Percentiles rank a stretch among this genome's conserved stretches.
Conservation (phyloP, 176 grass and related monocot genomes). For the Melocanna baccifera region DNA sequence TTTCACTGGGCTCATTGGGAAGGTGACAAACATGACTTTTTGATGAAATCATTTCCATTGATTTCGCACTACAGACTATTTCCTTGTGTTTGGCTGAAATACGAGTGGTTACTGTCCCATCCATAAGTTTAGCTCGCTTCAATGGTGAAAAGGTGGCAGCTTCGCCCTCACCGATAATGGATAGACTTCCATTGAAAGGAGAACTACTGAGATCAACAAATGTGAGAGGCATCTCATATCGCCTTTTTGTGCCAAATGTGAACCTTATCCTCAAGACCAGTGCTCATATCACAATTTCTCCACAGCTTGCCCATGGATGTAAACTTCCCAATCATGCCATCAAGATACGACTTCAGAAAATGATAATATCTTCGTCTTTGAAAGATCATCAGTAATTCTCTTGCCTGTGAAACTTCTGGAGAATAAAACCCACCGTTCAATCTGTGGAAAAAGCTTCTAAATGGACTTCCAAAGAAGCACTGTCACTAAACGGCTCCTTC, state of each 20-base stretch:
- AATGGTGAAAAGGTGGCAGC: constrained; percentile 20
- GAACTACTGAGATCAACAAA: constrained; percentile 44
- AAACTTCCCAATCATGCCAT: constrained; percentile 55
- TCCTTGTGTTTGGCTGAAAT: constrained; percentile 42
- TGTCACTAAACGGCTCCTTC: constrained; percentile 58
- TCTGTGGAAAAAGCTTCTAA: constrained; percentile 41
- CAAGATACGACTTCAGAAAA: constrained; percentile 61
- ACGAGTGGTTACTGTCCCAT: constrained; percentile 24
- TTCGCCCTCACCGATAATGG: constrained; percentile 18
- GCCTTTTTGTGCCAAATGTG: constrained; percentile 33
- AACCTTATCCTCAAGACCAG: constrained; percentile 46
- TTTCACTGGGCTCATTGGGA: not conserved
- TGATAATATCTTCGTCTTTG: constrained; percentile 63
- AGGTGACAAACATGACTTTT: constrained; percentile 30
- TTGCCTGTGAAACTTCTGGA: constrained; percentile 57
- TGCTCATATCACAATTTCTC: constrained; percentile 26
- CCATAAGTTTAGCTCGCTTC: constrained; percentile 42
- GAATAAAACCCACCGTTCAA: constrained; percentile 79
- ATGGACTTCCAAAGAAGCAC: constrained; percentile 63
- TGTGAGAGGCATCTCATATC: constrained; percentile 31
- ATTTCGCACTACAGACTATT: constrained; percentile 31
- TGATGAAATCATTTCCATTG: constrained; percentile 30
- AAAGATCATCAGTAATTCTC: constrained; percentile 50
- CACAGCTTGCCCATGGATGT: constrained; percentile 42
- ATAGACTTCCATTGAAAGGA: constrained; percentile 42